A percentile compares a stretch with the other conserved stretches of the same genome.
These are phyloP conservation scores for Tirmania nivea DNA, from an alignment of 495 filamentous ascomycete species.

Conservation along the genomic window DNA sequence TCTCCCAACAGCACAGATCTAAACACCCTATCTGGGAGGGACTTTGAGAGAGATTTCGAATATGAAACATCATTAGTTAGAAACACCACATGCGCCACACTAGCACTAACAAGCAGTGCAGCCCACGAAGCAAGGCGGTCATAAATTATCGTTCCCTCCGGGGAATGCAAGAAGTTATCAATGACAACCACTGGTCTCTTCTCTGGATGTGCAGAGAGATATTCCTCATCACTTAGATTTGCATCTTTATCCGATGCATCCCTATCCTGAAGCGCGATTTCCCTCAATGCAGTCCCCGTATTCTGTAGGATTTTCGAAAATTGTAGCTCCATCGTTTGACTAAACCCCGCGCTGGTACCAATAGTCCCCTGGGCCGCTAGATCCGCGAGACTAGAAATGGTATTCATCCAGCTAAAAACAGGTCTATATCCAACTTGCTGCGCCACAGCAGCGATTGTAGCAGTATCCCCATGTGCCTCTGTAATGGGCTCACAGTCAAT, in stretches of 20 bases:
- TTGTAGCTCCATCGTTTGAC: slow-evolving; percentile 80
- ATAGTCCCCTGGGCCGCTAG: slow-evolving; percentile 84
- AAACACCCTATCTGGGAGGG: slow-evolving; percentile 79
- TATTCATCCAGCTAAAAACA: slow-evolving; percentile 93
- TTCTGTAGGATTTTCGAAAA: slow-evolving; percentile 81
- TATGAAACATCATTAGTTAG: slow-evolving; percentile 83
- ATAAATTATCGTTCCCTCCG: slow-evolving; percentile 53
- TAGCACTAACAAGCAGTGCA: slow-evolving; percentile 62
- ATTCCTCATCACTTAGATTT: slow-evolving; percentile 62
- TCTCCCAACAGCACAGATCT: slow-evolving; percentile 67
- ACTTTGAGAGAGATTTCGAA: slow-evolving; percentile 67
- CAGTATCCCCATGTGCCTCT: slow-evolving; percentile 76
- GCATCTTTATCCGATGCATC: slow-evolving; percentile 51
- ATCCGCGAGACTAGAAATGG: slow-evolving; percentile 72
- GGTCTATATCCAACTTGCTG: slow-evolving; percentile 75
- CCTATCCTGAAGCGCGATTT: slow-evolving; percentile 46
- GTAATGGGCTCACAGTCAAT: slow-evolving; percentile 89
- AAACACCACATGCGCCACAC: slow-evolving; percentile 90
- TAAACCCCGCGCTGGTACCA: slow-evolving; percentile 85
- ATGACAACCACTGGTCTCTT: slow-evolving; percentile 67
- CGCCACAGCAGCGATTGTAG: slow-evolving; percentile 64
- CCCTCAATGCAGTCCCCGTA: slow-evolving; percentile 56
- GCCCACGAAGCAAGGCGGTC: slow-evolving; percentile 88
- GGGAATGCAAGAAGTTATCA: slow-evolving; percentile 80
- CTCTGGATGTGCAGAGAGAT: slow-evolving; percentile 78